Evolutionary conservation across 345 rosid species (phyloP), one percentile per base, ranked within the genome.

Genomic region (Pugionium dolabratum): DNA sequence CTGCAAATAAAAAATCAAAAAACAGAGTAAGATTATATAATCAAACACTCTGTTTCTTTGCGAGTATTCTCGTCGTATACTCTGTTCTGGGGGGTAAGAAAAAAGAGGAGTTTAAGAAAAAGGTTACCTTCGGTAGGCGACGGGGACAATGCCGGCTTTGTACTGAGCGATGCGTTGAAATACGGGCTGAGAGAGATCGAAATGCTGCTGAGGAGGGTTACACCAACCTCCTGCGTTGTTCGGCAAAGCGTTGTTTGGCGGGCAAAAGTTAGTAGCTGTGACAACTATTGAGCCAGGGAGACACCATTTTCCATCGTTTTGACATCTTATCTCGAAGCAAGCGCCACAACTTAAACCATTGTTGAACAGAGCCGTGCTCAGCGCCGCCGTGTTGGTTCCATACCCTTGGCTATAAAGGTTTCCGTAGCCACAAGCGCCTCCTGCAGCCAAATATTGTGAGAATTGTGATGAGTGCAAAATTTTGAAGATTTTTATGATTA

Each of bases 391-490:
- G 77, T 82, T 87, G 6, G 88, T 85, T 46, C 95, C 95, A 58
- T 87, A 87, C 0, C 95, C 95, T 53, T 87, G 95, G 78, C 91
- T 87, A 73, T 87, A 87, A 9, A 87, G 72, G 46, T 87, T 85
- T 9, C 95, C 95, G 10, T 87, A 87, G 6, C 95, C 95, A 72
- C 95, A 87, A 60, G 95, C 95, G 28, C 95, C 95, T 30, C 95
- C 95, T 87, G 75, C 4, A n/a, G n/a, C n/a, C n/a, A n/a, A n/a
- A n/a, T n/a, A n/a, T n/a, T n/a, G n/a, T n/a, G n/a, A n/a, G n/a
- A n/a, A n/a, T n/a, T n/a, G n/a, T n/a, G n/a, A n/a, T 44, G 8
- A 33, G 29, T 30, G 7, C 1, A 2, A 2, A 37, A 9, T 7
- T 26, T 9, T 18, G 29, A 80, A 82, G 0, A 81, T 80, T 58